These are phyloP conservation scores for Arbutus unedo DNA, from an alignment of 148 eudicot genomes.

Conservation along the genomic window DNA sequence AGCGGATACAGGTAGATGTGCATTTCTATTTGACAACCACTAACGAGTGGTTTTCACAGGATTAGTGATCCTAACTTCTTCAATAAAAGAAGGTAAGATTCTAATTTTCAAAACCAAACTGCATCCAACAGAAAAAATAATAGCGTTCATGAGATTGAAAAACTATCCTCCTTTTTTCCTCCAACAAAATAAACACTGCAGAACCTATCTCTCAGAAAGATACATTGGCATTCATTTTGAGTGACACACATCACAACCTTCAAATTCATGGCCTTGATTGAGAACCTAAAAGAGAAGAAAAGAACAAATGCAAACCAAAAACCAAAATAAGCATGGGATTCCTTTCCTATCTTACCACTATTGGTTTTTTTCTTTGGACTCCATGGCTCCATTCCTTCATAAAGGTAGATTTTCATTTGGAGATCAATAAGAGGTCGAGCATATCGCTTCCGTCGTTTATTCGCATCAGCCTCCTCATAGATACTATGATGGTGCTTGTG, in stretches of 20 bases:
- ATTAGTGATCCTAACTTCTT: not conserved
- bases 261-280: not conserved
- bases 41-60: not conserved
- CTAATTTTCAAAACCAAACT: not conserved
- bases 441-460: slow-evolving; percentile 93
- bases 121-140: not conserved
- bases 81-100: not conserved
- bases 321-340: not conserved
- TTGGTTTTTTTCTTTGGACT: slow-evolving; percentile 54
- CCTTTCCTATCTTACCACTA: slow-evolving; percentile 73
- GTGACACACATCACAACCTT: too few relatives aligned
- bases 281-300: not conserved
- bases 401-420: slow-evolving; percentile 87
- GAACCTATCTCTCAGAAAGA: too few relatives aligned
- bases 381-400: slow-evolving; percentile 94
- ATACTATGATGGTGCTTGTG: slow-evolving; percentile 87
- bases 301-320: not conserved
- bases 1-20: too few relatives aligned
- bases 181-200: not conserved
- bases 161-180: not conserved
- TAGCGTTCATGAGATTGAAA: not conserved
- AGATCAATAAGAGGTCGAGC: slow-evolving; percentile 95
- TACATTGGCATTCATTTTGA: too few relatives aligned
- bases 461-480: slow-evolving; percentile 97
- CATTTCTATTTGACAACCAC: too few relatives aligned